Percentiles rank a stretch among this genome's conserved stretches.
Conservation (phyloP, 352 stramenopile species). For the Peronospora belbahrii region DNA sequence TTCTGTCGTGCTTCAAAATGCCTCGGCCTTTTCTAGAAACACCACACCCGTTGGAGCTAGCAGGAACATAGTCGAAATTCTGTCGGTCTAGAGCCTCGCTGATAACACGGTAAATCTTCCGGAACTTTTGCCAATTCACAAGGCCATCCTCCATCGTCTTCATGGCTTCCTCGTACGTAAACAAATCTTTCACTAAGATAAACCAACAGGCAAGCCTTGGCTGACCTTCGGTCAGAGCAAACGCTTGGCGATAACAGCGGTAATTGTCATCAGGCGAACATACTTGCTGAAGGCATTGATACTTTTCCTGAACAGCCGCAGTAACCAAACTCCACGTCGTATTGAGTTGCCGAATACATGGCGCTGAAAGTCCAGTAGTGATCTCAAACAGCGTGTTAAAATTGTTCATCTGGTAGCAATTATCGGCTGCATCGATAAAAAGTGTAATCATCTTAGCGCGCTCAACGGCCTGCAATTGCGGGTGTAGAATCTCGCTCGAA, state of each 20-base stretch:
- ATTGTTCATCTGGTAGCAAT: constrained; percentile 83
- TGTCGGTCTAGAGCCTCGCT: constrained; percentile 66
- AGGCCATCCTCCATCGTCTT: constrained; percentile 76
- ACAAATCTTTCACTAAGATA: constrained; percentile 83
- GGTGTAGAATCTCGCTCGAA: constrained; percentile 83
- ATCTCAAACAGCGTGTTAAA: constrained; percentile 87
- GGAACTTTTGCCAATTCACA: constrained; percentile 84
- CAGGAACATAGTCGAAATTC: constrained; percentile 70
- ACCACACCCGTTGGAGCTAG: constrained; percentile 18
- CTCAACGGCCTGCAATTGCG: constrained; percentile 70
- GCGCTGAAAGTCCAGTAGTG: constrained; percentile 65
- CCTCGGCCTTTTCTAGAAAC: constrained; percentile 71
- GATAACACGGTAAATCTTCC: constrained; percentile 76
- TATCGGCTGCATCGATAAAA: constrained; percentile 79
- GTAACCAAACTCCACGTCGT: constrained; percentile 77
- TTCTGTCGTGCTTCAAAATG: constrained; percentile 63
- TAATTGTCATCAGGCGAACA: constrained; percentile 85
- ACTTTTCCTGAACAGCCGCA: constrained; percentile 58
- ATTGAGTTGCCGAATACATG: constrained; percentile 75
- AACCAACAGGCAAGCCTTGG: constrained; percentile 77
- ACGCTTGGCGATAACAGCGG: constrained; percentile 76
- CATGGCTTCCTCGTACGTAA: constrained; percentile 84
- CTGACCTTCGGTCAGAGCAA: constrained; percentile 65
- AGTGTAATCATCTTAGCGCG: constrained; percentile 76
- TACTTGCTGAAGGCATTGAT: constrained; percentile 72